phyloP scores from a whole-genome alignment of 1,284 basidiomycete species.

The Calocybe gambosa region DNA sequence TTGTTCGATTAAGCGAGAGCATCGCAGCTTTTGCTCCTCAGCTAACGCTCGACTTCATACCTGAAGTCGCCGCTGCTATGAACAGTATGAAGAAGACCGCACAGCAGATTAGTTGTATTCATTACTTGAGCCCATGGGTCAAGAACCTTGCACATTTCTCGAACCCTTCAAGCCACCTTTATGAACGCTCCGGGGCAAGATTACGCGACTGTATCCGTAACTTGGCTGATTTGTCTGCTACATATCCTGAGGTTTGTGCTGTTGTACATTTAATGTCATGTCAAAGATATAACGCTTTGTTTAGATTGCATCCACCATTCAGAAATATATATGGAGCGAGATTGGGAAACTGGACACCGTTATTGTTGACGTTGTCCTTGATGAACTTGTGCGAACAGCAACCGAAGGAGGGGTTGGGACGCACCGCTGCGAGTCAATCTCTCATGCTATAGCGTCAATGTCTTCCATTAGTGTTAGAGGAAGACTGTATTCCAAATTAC shows the following conservation, averaged over 20 bases:
- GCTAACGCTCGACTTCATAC: constrained; percentile 81
- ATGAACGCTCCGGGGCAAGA: constrained; percentile 64
- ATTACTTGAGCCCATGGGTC: constrained; percentile 85
- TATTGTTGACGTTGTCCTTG: constrained; percentile 66
- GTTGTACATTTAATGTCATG: background rate
- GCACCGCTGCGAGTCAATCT: constrained; percentile 67
- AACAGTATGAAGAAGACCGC: constrained; percentile 48
- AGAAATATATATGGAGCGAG: constrained; percentile 73
- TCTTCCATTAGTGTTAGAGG: constrained; percentile 76
- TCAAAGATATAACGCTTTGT: constrained; percentile 12
- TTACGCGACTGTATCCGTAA: constrained; percentile 74
- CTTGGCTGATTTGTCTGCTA: constrained; percentile 69
- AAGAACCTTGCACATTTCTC: constrained; percentile 70
- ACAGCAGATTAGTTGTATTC: constrained; percentile 66
- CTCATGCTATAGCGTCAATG: constrained; percentile 68
- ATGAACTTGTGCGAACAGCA: constrained; percentile 75
- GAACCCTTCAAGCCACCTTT: constrained; percentile 59
- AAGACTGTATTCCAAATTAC: constrained; percentile 69
- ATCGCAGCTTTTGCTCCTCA: constrained; percentile 71
- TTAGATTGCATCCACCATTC: constrained; percentile 64
- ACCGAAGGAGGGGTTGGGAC: constrained; percentile 77
- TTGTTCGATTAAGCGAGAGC: constrained; percentile 62
- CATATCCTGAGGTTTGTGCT: constrained; percentile 56
- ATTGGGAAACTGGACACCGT: constrained; percentile 62
- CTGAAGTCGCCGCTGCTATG: constrained; percentile 73